phyloP scores from a whole-genome alignment of 164 flowering plant genomes.

The Aristolochia contorta region DNA sequence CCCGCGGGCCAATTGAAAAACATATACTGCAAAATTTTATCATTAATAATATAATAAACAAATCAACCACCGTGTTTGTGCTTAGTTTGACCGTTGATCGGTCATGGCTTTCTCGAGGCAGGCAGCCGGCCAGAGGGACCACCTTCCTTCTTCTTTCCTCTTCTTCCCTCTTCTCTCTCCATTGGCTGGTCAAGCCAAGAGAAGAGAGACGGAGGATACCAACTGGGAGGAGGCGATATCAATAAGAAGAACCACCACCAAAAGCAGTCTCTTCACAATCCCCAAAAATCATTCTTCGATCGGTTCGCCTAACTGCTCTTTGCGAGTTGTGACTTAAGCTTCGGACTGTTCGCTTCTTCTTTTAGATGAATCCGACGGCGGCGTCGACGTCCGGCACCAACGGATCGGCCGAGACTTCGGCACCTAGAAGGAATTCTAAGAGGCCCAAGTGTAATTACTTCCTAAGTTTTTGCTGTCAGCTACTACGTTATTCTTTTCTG shows the following conservation, averaged over 20 bases:
- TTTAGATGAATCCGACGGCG: constrained; percentile 11
- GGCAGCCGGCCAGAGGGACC: not conserved
- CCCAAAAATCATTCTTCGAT: not conserved
- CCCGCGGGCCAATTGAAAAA: too few relatives aligned
- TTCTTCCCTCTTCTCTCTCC: not conserved
- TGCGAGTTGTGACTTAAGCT: not conserved
- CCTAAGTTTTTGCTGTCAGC: not conserved
- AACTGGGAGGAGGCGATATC: too few relatives aligned
- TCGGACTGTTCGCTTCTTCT: not conserved
- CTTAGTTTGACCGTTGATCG: not conserved
- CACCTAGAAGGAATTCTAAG: constrained; percentile 21
- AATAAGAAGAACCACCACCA: not conserved
- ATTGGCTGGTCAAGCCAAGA: not conserved
- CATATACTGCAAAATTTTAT: too few relatives aligned
- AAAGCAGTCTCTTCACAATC: constrained; percentile 1
- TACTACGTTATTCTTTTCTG: not conserved
- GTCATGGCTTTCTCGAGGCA: not conserved
- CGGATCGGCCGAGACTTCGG: constrained; percentile 12
- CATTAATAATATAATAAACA: not conserved
- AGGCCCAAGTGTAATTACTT: constrained; percentile 18
- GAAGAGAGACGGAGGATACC: too few relatives aligned
- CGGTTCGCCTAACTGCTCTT: not conserved
- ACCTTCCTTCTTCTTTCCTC: not conserved
- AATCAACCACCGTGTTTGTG: not conserved
- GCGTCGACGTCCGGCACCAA: constrained; percentile 7